Evolutionary conservation across 768 basidiomycete genomes (phyloP), one percentile per base, ranked within the genome.

Genomic region (Rhodotorula toruloides): DNA sequence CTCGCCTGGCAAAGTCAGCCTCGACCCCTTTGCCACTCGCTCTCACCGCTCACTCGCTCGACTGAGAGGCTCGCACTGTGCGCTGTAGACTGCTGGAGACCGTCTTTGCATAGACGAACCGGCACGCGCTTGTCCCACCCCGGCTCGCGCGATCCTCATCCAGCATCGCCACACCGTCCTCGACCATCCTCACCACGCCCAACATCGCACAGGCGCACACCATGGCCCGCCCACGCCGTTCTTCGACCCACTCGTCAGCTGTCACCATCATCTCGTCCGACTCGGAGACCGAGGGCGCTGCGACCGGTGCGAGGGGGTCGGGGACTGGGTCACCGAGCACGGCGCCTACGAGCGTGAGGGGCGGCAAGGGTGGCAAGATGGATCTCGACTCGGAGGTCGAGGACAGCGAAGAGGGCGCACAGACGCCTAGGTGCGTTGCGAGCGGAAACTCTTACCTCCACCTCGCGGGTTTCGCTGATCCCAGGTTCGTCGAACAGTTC

Each of bases 341-440:
- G 3, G 63, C 63, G 2, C 57, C 57, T 12, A 65, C 62, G 31
- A 63, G 62, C 47, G 54, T 36, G 3, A 27, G 31, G 4, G 53
- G 58, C 11, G 64, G 48, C n/a, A 53, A 62, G 2, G 50, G 40
- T 3, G 46, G n/a, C n/a, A 43, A 27, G 29, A 48, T 31, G 46
- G 54, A 50, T 17, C 7, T 59, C 19, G 63, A 50, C 10, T 2
- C 2, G 3, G 31, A 49, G 2, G 31, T 19, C 29, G 48, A 49
- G 5, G 14, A 8, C 48, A 32, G 48, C 44, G 5, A 31, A 52
- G 13, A 8, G n/a, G n/a, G n/a, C n/a, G n/a, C 43, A 32, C 31
- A 27, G 8, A 52, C 49, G 1, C 48, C 48, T 0, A 34, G 53
- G 59, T 60, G 22, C 31, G 49, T 19, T 44, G 16, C 17, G n/a